These are phyloP conservation scores for Hanseniaspora clermontiae DNA, from an alignment of 805 yeast genomes.

Conservation along the genomic window DNA sequence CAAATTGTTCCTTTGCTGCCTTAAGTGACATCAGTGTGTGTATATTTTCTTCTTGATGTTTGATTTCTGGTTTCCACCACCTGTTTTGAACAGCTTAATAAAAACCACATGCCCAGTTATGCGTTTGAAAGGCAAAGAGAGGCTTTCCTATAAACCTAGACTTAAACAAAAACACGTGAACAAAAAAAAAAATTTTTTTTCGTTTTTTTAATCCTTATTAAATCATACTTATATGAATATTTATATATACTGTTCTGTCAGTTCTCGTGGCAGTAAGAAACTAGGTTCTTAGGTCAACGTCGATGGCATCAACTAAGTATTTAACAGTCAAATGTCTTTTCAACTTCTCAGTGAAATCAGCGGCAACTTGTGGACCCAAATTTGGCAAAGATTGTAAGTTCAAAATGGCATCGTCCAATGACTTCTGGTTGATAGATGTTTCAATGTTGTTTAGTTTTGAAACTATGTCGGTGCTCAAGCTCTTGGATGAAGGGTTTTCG, in stretches of 20 bases:
- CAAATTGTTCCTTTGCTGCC: constrained; percentile 11
- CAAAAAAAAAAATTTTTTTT: too few relatives aligned
- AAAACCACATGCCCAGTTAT: too few relatives aligned
- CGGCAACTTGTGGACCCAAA: constrained; percentile 80
- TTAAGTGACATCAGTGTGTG: neutral
- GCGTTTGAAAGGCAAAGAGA: too few relatives aligned
- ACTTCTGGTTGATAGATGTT: constrained; percentile 30
- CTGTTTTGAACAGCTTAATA: too few relatives aligned
- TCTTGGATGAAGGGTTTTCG: neutral
- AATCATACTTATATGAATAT: neutral
- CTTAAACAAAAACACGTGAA: too few relatives aligned
- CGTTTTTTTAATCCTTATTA: neutral
- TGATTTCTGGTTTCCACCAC: too few relatives aligned
- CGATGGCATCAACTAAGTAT: constrained; percentile 58
- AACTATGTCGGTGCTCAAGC: neutral
- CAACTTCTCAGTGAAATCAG: constrained; percentile 83
- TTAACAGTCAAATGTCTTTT: constrained; percentile 83
- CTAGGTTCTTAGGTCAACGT: constrained; percentile 34
- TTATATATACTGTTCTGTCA: neutral
- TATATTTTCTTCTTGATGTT: neutral
- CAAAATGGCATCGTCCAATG: constrained; percentile 79
- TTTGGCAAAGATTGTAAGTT: constrained; percentile 84
- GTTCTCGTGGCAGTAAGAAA: neutral
- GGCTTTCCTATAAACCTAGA: too few relatives aligned
- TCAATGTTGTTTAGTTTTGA: neutral